These are phyloP conservation scores for Orbilia blumenaviensis DNA, from an alignment of 2,329 filamentous ascomycete genomes.

Conservation along the genomic window DNA sequence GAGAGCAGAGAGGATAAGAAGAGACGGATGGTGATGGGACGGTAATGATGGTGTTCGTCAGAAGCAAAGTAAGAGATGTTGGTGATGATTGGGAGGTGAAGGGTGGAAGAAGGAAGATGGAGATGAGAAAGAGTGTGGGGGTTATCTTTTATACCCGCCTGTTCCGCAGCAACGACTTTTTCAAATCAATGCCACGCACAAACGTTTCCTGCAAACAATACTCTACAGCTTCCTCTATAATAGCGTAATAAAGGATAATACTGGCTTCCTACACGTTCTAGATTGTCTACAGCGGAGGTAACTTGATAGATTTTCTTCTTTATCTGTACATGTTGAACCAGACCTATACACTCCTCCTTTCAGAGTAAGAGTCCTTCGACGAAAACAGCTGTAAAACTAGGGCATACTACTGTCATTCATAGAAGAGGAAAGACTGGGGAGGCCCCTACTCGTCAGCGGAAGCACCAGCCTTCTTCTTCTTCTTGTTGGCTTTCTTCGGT, in stretches of 20 bases:
- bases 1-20: neutral
- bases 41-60: neutral
- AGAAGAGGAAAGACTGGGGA: no score
- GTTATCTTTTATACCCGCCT: slow-evolving; percentile 45
- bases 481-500: slow-evolving; percentile 89
- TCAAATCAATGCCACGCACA: slow-evolving; percentile 25
- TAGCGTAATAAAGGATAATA: slow-evolving; percentile 1
- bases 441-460: slow-evolving; percentile 23
- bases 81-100: neutral
- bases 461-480: slow-evolving; percentile 79
- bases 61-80: slow-evolving; percentile 2
- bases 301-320: slow-evolving; percentile 32
- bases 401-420: neutral
- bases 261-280: neutral
- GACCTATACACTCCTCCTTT: neutral
- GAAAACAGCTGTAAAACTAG: slow-evolving; percentile 5
- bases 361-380: slow-evolving; percentile 3
- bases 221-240: slow-evolving; percentile 1
- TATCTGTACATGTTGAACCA: slow-evolving; percentile 51
- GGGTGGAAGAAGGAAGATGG: neutral
- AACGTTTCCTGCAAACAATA: slow-evolving; percentile 3
- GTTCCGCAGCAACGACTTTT: slow-evolving; percentile 11
- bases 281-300: slow-evolving; percentile 33
- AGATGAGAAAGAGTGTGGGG: slow-evolving; percentile 20
- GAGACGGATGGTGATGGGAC: neutral